Conservation (phyloP, 2,329 filamentous ascomycete genomes). For the Aspergillus sergii region DNA sequence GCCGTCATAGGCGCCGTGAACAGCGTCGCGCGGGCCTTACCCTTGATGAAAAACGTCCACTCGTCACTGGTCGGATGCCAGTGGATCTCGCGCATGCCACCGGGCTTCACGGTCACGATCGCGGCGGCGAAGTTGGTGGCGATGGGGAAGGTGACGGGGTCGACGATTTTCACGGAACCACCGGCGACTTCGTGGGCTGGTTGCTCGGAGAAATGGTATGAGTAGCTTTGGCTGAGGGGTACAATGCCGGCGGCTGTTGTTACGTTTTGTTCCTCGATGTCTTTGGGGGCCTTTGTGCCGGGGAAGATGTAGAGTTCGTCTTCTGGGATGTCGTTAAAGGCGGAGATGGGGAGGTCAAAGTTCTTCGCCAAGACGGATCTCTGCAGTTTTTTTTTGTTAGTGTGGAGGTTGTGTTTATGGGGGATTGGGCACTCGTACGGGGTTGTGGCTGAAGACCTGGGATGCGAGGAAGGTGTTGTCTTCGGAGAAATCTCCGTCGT, state of each 20-base stretch:
- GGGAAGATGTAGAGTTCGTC: constrained; percentile 77
- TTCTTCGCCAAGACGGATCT: constrained; percentile 59
- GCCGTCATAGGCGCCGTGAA: constrained; percentile 71
- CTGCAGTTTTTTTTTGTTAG: constrained; percentile 22
- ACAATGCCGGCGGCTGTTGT: constrained; percentile 63
- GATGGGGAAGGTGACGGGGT: constrained; percentile 75
- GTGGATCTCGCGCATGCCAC: constrained; percentile 76
- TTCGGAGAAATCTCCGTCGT: constrained; percentile 62
- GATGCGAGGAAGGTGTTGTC: constrained; percentile 76
- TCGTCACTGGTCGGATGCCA: constrained; percentile 81
- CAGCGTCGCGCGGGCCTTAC: constrained; percentile 72
- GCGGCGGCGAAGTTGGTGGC: constrained; percentile 74
- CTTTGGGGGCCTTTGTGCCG: constrained; percentile 63
- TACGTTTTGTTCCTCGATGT: constrained; percentile 67
- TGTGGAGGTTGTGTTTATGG: background rate
- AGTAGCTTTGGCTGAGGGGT: constrained; percentile 67
- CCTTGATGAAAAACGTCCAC: constrained; percentile 77
- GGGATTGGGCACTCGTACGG: constrained; percentile 23
- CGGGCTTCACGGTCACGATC: constrained; percentile 70
- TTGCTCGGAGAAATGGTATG: constrained; percentile 72
- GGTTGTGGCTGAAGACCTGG: constrained; percentile 57
- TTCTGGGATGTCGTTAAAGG: constrained; percentile 65
- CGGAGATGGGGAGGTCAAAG: constrained; percentile 51
- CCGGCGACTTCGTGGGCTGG: constrained; percentile 67
- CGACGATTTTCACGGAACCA: constrained; percentile 72